Evolutionary conservation across 2,329 filamentous ascomycete genomes (phyloP).

Genomic region (Cephalotrichum gorgonifer): DNA sequence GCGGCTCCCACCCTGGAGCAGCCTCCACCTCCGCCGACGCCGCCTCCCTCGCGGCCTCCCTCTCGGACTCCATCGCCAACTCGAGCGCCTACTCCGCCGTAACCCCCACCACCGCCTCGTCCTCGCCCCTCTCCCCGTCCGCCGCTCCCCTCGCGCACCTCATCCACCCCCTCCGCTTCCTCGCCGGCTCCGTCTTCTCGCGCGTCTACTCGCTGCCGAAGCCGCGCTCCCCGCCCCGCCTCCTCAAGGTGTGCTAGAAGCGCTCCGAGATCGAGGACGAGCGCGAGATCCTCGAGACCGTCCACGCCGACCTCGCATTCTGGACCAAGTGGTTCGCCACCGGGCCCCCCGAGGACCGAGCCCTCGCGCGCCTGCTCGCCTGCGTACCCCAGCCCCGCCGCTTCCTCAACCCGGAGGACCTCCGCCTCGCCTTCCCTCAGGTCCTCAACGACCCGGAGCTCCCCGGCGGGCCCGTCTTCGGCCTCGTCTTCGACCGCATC

Average conservation of each 20-base stretch:
- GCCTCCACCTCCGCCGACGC: not conserved
- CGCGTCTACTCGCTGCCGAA: not conserved
- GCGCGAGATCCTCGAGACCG: not conserved
- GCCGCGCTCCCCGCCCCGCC: not conserved
- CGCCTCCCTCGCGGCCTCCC: not conserved
- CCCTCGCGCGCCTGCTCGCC: not conserved
- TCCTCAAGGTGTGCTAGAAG: slow-evolving; percentile 4
- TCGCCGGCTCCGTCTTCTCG: not conserved
- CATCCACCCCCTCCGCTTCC: not conserved
- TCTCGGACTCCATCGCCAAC: not conserved
- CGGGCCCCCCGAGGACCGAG: not conserved
- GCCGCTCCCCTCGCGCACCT: not conserved
- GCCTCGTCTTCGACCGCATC: not conserved
- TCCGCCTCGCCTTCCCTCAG: not conserved
- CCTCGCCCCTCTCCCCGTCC: not conserved
- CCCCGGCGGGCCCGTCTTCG: not conserved
- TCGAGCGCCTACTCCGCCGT: not conserved
- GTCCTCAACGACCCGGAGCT: not conserved
- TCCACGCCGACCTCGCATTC: not conserved
- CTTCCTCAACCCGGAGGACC: not conserved
- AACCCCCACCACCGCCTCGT: not conserved
- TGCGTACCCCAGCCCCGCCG: not conserved
- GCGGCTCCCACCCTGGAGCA: not conserved
- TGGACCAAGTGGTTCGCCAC: not conserved
- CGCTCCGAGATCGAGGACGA: not conserved